Evolutionary conservation across 495 filamentous ascomycete genomes (phyloP).

Genomic region (Aspergillus campestris): DNA sequence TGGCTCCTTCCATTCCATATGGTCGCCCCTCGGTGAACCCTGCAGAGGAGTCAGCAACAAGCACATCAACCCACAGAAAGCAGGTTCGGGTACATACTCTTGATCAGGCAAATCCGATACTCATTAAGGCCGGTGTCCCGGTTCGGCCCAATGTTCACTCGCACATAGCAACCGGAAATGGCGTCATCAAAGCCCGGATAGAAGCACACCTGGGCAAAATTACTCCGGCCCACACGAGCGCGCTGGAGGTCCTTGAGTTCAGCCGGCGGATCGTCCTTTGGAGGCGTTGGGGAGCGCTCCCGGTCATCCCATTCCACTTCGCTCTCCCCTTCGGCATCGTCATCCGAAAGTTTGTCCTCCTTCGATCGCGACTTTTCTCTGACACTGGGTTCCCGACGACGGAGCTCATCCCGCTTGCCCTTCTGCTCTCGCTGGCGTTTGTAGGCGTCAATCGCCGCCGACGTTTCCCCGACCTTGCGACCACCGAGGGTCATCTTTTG

Average conservation of each 20-base stretch:
- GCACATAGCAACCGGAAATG: slow-evolving; percentile 69
- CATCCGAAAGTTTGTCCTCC: slow-evolving; percentile 47
- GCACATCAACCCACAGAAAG: not conserved
- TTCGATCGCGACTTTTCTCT: slow-evolving; percentile 46
- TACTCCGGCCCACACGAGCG: slow-evolving; percentile 67
- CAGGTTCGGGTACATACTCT: slow-evolving; percentile 45
- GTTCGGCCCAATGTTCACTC: slow-evolving; percentile 70
- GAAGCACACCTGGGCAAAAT: slow-evolving; percentile 82
- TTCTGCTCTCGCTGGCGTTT: slow-evolving; percentile 81
- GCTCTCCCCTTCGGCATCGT: slow-evolving; percentile 67
- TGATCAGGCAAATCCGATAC: slow-evolving; percentile 82
- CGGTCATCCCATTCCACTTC: slow-evolving; percentile 67
- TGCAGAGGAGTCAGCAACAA: slow-evolving; percentile 34
- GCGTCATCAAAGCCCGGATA: slow-evolving; percentile 79
- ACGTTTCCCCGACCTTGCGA: slow-evolving; percentile 70
- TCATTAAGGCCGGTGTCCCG: slow-evolving; percentile 55
- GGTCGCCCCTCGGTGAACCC: slow-evolving; percentile 69
- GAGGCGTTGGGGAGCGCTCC: slow-evolving; percentile 31
- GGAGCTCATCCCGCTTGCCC: slow-evolving; percentile 58
- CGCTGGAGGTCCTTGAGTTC: slow-evolving; percentile 75
- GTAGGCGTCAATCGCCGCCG: slow-evolving; percentile 68
- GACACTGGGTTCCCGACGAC: slow-evolving; percentile 52
- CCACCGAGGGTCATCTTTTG: slow-evolving; percentile 71
- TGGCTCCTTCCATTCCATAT: slow-evolving; percentile 64
- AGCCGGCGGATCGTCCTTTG: slow-evolving; percentile 52